Conservation (phyloP, 2,329 filamentous ascomycete genomes). For the Aspergillus costaricaensis region DNA sequence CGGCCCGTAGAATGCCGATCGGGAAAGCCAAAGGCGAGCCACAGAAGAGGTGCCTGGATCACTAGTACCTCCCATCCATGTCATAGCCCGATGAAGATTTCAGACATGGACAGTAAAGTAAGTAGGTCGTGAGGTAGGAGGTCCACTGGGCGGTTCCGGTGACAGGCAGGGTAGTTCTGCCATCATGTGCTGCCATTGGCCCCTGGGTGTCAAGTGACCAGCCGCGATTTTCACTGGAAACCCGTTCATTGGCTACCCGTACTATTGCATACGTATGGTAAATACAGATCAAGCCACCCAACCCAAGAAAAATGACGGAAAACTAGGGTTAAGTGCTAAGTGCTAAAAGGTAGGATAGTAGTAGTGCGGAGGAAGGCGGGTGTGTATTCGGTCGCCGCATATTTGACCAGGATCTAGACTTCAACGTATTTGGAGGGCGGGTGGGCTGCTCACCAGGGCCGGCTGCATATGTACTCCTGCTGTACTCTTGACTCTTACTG, state of each 20-base stretch:
- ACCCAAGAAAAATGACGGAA: neutral
- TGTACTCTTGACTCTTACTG: too few relatives aligned
- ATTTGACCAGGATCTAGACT: conserved; percentile 19
- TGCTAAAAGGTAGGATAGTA: neutral
- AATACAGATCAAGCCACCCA: conserved; percentile 11
- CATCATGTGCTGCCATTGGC: conserved; percentile 18
- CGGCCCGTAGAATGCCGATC: neutral
- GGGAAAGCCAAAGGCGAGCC: neutral
- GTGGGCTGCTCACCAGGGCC: conserved; percentile 3
- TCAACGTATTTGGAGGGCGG: neutral
- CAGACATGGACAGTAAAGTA: neutral
- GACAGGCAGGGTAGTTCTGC: conserved; percentile 16
- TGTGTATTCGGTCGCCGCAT: conserved; percentile 12
- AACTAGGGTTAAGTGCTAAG: neutral
- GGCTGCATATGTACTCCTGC: neutral
- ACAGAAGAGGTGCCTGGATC: neutral
- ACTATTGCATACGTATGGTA: conserved; percentile 17
- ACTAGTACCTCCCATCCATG: conserved; percentile 8
- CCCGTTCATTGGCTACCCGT: conserved; percentile 27
- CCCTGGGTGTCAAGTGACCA: conserved; percentile 41
- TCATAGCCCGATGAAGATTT: conserved; percentile 5
- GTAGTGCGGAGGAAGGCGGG: neutral
- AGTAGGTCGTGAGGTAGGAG: neutral
- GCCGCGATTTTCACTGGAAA: conserved; percentile 38
- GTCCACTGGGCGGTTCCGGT: conserved; percentile 14